Base-by-base conservation (phyloP, 2,329 filamentous ascomycete genomes). In the Nemania bipapillata region DNA sequence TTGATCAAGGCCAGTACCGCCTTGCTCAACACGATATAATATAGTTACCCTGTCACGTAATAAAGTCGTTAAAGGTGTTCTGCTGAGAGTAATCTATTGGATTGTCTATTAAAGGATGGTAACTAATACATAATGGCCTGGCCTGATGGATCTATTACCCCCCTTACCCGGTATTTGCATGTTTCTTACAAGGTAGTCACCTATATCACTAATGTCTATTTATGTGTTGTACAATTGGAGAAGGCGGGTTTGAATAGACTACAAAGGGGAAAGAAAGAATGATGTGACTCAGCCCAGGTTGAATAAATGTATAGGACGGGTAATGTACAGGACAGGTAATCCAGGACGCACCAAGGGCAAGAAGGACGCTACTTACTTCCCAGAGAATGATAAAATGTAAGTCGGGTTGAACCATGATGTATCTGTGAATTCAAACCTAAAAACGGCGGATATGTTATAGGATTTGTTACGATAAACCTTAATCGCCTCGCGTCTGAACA, bases 381-480 rank as follows among this genome's bases (percentile, higher is more conserved):
- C 49, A 58, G 28, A 58, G 24, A 58, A 58, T 58, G 17, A 26
- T 55, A 26, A 57, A 57, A 57, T 57, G 47, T 9, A 57, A 57
- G 47, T 57, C 26, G 37, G 42, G 42, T 60, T 52, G 45, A 50
- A 60, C 57, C 57, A 52, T 52, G 30, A 60, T 60, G 20, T 50
- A 20, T 26, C 45, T 52, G 45, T 30, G 47, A 60, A 60, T 60
- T 50, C 32, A 52, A 60, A 50, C 57, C 57, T 52, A 52, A 60
- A 60, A 60, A 52, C 57, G 37, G 45, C 45, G 12, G 45, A 52
- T 37, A 37, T 40, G 53, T 55, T 55, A 55, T 53, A 53, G 8
- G 50, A 35, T 32, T 58, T 58, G 56, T 49, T 49, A 58, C 45
- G 30, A 60, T 60, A 60, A 60, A 60, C 57, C 57, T 60, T 60